phyloP scores from a whole-genome alignment of 2,329 filamentous ascomycete genomes.

The Venturia oleaginea region DNA sequence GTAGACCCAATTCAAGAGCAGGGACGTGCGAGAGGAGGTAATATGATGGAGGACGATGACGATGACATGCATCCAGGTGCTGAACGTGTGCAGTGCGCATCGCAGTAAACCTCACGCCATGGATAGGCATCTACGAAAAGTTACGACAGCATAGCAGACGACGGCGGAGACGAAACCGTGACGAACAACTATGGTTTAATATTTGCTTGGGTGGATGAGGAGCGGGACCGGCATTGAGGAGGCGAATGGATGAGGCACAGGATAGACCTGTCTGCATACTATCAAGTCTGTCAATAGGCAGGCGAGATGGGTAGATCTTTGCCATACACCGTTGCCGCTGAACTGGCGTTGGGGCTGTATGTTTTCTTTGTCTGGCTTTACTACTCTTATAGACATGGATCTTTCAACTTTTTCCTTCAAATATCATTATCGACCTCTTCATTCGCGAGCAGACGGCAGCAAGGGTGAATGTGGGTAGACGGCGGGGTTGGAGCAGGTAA shows the following conservation, averaged over 20 bases:
- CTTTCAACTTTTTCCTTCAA: background rate
- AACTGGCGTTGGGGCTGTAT: background rate
- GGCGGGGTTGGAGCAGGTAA: background rate
- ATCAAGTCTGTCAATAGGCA: background rate
- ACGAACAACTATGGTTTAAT: background rate
- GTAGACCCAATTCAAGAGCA: constrained; percentile 58
- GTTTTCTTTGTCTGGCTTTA: background rate
- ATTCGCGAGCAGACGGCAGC: background rate
- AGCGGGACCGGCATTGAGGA: background rate
- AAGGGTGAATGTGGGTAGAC: background rate
- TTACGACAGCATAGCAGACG: background rate
- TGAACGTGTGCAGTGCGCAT: constrained; percentile 79
- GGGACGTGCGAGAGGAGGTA: constrained; percentile 59
- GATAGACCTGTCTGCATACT: background rate
- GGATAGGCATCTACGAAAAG: background rate
- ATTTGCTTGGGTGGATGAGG: background rate
- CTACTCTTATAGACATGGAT: background rate
- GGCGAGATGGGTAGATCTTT: background rate
- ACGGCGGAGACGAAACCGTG: background rate
- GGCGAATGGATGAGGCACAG: background rate
- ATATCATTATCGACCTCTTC: background rate
- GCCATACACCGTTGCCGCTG: background rate
- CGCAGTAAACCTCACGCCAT: constrained; percentile 54
- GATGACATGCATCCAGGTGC: constrained; percentile 50
- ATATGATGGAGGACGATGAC: constrained; percentile 56